Percentiles rank a stretch among this genome's conserved stretches.
Conservation (phyloP, 306 rosid genomes). For the Biancaea sappan region DNA sequence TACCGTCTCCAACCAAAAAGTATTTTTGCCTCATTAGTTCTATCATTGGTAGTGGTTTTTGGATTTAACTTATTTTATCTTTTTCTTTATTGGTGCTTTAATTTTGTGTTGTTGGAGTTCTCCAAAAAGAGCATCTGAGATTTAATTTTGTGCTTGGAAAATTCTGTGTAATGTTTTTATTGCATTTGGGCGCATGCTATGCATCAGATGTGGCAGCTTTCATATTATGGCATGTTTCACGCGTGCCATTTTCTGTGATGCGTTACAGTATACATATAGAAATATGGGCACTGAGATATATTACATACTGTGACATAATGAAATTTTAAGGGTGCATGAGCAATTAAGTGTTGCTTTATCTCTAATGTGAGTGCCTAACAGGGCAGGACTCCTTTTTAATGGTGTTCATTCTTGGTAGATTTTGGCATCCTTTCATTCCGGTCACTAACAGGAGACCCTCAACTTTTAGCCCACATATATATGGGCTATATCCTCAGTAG, state of each 20-base stretch:
- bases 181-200: too few relatives aligned
- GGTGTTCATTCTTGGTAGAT: neutral
- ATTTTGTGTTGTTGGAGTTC: neutral
- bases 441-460: neutral
- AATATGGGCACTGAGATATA: neutral
- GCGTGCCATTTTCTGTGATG: neutral
- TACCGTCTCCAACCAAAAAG: neutral
- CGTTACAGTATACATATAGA: neutral
- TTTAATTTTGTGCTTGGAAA: neutral
- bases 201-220: neutral
- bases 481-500: neutral
- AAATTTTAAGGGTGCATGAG: neutral
- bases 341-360: neutral
- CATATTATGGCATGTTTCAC: neutral
- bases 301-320: neutral
- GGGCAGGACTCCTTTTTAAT: neutral
- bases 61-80: neutral
- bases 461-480: neutral
- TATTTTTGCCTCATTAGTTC: neutral
- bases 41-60: neutral
- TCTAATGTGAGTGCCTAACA: neutral
- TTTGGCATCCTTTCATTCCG: neutral
- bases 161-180: neutral
- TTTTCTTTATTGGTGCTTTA: neutral
- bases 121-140: neutral